Evolutionary conservation across 1,139 yeast species (phyloP), one percentile per base, ranked within the genome.

Genomic region (Yamadazyma conglobata): DNA sequence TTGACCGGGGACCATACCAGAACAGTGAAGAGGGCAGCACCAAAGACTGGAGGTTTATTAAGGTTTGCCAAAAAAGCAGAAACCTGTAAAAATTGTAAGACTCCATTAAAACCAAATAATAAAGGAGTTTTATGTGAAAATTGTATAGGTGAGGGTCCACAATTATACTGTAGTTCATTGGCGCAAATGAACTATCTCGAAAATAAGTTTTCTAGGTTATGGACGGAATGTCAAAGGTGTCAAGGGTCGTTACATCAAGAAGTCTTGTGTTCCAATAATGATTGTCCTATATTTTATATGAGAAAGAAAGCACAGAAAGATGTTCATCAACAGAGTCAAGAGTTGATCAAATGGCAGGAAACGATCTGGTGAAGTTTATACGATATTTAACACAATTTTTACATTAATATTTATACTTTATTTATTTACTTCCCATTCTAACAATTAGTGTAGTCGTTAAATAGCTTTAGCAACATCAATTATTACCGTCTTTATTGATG

Each of bases 211-310:
- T 81, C 95, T 2, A 67, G 95, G 41, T 63, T 93, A 38, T 93
- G 99, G 99, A 91, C 98, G 0, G 96, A 93, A 52, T 93, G 99
- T 54, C 99, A 93, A 60, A 69, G 97, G 42, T 93, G 98, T 56
- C 97, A 93, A 48, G 97, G 97, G 0, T 85, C 94, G 14, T 63
- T 93, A 37, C 96, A 91, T 49, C 96, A 88, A 56, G 97, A 91
- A 48, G 98, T 93, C 6, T 65, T 91, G 24, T 93, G 99, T 55
- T 82, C 96, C 0, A 87, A 91, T 46, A 88, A 88, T 46, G 97
- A 91, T 58, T 93, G 99, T 60, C 96, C 97, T 2, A 91, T 93
- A 22, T 93, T 91, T 50, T 93, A 91, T 56, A 91, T 93, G 98
- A 73, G 99, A 50, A 89, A 82, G 55, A 89, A 91, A 54, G 94